phyloP scores from a whole-genome alignment of 2,329 filamentous ascomycete genomes.

The Emmonsiellopsis sp. region DNA sequence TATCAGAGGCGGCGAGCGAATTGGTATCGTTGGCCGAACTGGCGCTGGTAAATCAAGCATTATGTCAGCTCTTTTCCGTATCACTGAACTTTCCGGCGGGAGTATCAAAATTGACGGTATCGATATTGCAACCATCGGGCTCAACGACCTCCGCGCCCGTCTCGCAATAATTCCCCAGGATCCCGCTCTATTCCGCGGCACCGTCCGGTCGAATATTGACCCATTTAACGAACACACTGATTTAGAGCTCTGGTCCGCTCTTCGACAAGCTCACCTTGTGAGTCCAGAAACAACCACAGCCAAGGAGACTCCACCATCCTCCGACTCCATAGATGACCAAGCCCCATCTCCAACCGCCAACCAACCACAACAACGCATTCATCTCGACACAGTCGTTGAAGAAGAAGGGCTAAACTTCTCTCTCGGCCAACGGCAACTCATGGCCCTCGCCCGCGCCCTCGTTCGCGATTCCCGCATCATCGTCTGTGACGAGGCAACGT shows the following conservation, averaged over 20 bases:
- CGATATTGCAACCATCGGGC: constrained; percentile 31
- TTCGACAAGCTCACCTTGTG: constrained; percentile 38
- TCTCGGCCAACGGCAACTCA: constrained; percentile 85
- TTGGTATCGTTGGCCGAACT: constrained; percentile 39
- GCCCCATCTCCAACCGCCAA: constrained; percentile 2
- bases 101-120: constrained; percentile 35
- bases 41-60: constrained; percentile 39
- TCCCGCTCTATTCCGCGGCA: constrained; percentile 36
- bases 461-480: constrained; percentile 86
- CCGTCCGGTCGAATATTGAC: constrained; percentile 36
- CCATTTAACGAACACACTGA: constrained; percentile 38
- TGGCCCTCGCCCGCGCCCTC: constrained; percentile 84
- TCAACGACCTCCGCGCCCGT: constrained; percentile 33
- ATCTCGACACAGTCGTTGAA: constrained; percentile 76
- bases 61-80: constrained; percentile 36
- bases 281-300: constrained; percentile 5
- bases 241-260: constrained; percentile 38
- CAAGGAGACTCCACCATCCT: constrained; percentile 10
- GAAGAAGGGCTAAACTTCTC: constrained; percentile 96
- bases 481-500: constrained; percentile 93
- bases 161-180: constrained; percentile 39
- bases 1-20: constrained; percentile 36
- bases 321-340: constrained; percentile 1
- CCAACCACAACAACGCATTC: constrained; percentile 46
- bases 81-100: constrained; percentile 32